These are phyloP conservation scores for Rhizophagus prolifer DNA, from an alignment of 192 early-diverging fungal species.

Conservation along the genomic window DNA sequence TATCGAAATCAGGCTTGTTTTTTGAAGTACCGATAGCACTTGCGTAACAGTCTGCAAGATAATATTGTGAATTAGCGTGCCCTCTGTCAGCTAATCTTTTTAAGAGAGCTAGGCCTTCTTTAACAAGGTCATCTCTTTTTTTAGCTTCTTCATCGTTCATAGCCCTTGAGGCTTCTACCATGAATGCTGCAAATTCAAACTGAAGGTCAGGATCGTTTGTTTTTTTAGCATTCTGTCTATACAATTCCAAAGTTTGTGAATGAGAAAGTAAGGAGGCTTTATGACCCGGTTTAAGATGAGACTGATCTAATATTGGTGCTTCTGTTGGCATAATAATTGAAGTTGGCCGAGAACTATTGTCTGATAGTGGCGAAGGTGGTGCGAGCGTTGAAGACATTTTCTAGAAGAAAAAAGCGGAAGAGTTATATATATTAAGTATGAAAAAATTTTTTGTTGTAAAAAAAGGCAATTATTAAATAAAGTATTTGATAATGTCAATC, in stretches of 20 bases:
- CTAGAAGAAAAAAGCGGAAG: background rate
- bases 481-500: too few relatives aligned
- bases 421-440: background rate
- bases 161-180: slow-evolving; percentile 56
- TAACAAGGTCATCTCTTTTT: slow-evolving; percentile 52
- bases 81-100: slow-evolving; percentile 57
- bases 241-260: slow-evolving; percentile 55
- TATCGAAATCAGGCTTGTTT: slow-evolving; percentile 66
- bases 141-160: slow-evolving; percentile 46
- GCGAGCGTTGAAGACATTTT: background rate
- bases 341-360: background rate
- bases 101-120: slow-evolving; percentile 68
- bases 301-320: slow-evolving; percentile 46
- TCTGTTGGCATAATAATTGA: background rate
- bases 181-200: slow-evolving; percentile 69
- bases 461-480: too few relatives aligned
- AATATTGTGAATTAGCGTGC: slow-evolving; percentile 69
- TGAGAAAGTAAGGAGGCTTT: slow-evolving; percentile 57
- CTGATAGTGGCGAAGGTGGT: background rate
- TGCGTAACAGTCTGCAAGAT: slow-evolving; percentile 67
- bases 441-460: too few relatives aligned
- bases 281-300: slow-evolving; percentile 59
- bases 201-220: slow-evolving; percentile 61
- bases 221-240: slow-evolving; percentile 67
- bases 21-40: slow-evolving; percentile 63